Evolutionary conservation across 2,329 filamentous ascomycete species (phyloP).

Genomic region (Hymenoscyphus fraxineus): DNA sequence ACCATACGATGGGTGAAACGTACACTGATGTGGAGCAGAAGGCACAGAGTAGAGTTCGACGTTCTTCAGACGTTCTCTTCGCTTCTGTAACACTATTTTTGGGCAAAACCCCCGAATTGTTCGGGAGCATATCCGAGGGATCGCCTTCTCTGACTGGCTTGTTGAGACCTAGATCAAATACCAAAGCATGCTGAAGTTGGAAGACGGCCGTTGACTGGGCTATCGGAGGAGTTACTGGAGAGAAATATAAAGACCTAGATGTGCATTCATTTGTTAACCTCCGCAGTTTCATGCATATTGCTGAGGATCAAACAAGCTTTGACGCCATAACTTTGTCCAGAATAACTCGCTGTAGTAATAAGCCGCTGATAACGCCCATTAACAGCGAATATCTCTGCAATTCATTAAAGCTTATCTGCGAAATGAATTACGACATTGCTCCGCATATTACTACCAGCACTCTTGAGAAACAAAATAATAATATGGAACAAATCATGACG

Average conservation of each 20-base stretch:
- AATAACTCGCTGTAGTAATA: too few species aligned
- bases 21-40: conserved; percentile 23
- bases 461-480: neutral
- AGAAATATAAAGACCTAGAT: conserved; percentile 20
- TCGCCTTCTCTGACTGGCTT: conserved; percentile 19
- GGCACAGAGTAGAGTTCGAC: conserved; percentile 20
- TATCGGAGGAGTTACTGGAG: conserved; percentile 19
- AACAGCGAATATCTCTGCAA: too few species aligned
- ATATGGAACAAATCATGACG: conserved; percentile 2
- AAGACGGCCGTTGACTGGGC: conserved; percentile 18
- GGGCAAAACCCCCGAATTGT: neutral
- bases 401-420: too few species aligned
- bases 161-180: conserved; percentile 25
- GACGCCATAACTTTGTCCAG: too few species aligned
- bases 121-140: conserved; percentile 13
- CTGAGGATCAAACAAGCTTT: neutral
- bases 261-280: neutral
- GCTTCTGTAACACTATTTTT: conserved; percentile 14
- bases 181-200: conserved; percentile 20
- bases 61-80: conserved; percentile 22
- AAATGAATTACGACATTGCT: too few species aligned
- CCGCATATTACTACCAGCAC: neutral
- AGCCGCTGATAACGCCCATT: too few species aligned
- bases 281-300: neutral
- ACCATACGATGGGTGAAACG: neutral